Base-by-base conservation (phyloP, 768 basidiomycete genomes). In the Trametes cinnabarina region DNA sequence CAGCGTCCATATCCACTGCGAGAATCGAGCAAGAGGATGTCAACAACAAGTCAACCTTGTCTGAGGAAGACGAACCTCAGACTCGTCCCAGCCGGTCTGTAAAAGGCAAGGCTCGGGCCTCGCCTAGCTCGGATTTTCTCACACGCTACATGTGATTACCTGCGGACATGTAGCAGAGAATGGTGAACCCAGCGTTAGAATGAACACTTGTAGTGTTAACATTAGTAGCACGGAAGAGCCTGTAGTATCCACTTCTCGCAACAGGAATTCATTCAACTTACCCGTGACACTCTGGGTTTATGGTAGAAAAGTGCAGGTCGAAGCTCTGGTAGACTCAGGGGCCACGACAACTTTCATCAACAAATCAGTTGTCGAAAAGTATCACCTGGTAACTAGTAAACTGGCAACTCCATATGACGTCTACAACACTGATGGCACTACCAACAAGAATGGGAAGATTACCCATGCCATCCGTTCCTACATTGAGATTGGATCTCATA, bases 361-460 rank as follows among this genome's bases (percentile, higher is more conserved):
- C 5, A 28, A 30, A 28, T 42, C 55, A 3, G 60, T 59, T 28
- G 57, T 65, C 4, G 34, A 51, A 57, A 46, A 57, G 6, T 53
- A 65, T 8, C 48, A 50, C 2, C 42, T 66, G 0, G 57, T 48
- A 22, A 51, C 57, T 10, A 34, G 14, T 4, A 40, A 52, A 17
- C 30, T 68, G 3, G 55, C 63, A 10, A n/a, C 39, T 4, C 53
- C 58, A 5, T 48, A 66, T 7, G 59, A 50, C 7, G 63, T 66
- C 15, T 65, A 63, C n/a, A 67, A 67, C 57, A 60, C 57, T 0
- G 57, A 67, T 46, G 62, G 60, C 0, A 55, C 59, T 0, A 20
- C 57, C 0, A 67, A 68, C 32, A 25, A 46, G 2, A 56, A 40
- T 3, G 65, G 66, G 0, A 17, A 44, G 0, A 68, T 68, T 5